These are phyloP conservation scores for Candida easanensis DNA, from an alignment of 805 yeast species.

Conservation along the genomic window DNA sequence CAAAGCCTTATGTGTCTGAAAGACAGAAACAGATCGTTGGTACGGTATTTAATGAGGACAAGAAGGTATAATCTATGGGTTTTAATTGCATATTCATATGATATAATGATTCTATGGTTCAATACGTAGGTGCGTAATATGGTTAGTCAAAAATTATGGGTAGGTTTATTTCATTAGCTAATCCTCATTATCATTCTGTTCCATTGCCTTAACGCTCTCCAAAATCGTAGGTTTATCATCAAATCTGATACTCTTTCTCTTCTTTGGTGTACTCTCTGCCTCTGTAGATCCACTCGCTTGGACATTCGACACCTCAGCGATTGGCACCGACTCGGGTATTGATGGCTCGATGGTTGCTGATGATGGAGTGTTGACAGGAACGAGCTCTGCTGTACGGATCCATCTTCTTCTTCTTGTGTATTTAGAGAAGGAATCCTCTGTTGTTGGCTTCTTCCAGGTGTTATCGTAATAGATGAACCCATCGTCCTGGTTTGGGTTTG, in stretches of 20 bases:
- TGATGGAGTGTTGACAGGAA: conserved; percentile 32
- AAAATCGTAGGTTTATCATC: conserved; percentile 35
- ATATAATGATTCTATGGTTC: no score
- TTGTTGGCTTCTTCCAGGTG: conserved; percentile 88
- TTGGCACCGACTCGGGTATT: conserved; percentile 15
- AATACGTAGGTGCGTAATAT: no score
- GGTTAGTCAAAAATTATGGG: no score
- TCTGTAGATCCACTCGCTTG: conserved; percentile 22
- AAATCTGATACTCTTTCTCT: conserved; percentile 43
- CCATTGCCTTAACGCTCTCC: conserved; percentile 23
- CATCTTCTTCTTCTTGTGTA: conserved; percentile 94
- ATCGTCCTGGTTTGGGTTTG: conserved; percentile 75
- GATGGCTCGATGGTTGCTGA: conserved; percentile 7
- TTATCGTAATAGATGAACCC: conserved; percentile 90
- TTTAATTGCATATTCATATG: no score
- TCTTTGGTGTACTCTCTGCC: conserved; percentile 21
- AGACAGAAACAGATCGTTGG: conserved; percentile 87
- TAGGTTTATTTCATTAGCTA: no score
- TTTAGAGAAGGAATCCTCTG: conserved; percentile 84
- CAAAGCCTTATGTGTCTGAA: conserved; percentile 61
- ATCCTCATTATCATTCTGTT: conserved; percentile 7
- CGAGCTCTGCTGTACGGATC: conserved; percentile 91
- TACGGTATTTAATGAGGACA: conserved; percentile 59
- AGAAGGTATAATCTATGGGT: no score
- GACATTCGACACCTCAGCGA: conserved; percentile 22